Conservation (phyloP, 306 rosid genomes). For the Cucurbita maxima region DNA sequence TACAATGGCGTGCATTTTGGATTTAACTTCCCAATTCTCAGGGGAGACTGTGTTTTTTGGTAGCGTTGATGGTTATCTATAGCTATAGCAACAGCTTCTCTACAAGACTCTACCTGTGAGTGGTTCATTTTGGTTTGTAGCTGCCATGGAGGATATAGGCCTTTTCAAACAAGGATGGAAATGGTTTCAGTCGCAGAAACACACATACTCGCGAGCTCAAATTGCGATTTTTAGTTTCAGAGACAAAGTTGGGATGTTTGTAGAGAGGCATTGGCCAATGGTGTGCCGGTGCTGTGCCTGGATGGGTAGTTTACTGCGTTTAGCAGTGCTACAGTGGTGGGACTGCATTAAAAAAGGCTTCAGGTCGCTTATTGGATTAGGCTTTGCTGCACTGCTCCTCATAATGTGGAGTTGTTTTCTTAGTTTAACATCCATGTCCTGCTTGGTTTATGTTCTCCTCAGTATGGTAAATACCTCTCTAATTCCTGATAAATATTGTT, state of each 20-base stretch:
- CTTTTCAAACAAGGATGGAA: slow-evolving; percentile 74
- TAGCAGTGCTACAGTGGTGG: slow-evolving; percentile 51
- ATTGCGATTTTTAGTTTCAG: slow-evolving; percentile 25
- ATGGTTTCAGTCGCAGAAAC: slow-evolving; percentile 68
- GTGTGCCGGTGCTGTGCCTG: slow-evolving; percentile 52
- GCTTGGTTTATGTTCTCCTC: slow-evolving; percentile 76
- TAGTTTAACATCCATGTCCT: slow-evolving; percentile 75
- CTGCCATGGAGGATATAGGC: slow-evolving; percentile 76
- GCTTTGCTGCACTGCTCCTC: slow-evolving; percentile 72
- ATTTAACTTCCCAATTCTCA: slow-evolving; percentile 15
- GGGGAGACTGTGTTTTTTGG: slow-evolving; percentile 15
- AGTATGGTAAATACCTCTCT: slow-evolving; percentile 51
- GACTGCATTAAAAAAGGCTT: slow-evolving; percentile 63
- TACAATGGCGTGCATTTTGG: slow-evolving; percentile 39
- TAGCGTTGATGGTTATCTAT: slow-evolving; percentile 20
- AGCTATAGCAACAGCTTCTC: slow-evolving; percentile 15
- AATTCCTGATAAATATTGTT: background rate
- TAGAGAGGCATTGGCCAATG: slow-evolving; percentile 79
- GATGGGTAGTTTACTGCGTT: slow-evolving; percentile 33
- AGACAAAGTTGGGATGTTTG: slow-evolving; percentile 31
- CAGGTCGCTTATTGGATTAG: slow-evolving; percentile 46
- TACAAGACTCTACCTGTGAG: background rate
- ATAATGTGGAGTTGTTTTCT: slow-evolving; percentile 96
- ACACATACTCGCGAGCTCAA: slow-evolving; percentile 30
- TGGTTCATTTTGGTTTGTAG: background rate